Base-by-base conservation (phyloP, 2,329 filamentous ascomycete species). In the Cucurbitaria berberidis region DNA sequence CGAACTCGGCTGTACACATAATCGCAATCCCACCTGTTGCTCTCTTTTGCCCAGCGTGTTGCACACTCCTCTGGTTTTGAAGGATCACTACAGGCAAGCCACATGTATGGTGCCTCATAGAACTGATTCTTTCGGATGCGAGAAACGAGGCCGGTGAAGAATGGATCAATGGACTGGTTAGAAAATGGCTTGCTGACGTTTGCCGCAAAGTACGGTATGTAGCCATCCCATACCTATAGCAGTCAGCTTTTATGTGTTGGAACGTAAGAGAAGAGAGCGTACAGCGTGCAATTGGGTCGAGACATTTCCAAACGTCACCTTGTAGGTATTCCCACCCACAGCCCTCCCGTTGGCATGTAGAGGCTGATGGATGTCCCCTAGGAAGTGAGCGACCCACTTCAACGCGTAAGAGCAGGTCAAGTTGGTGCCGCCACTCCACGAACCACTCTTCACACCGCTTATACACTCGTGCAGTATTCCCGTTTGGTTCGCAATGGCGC, bases 351-450 rank as follows among this genome's bases (percentile, higher is more conserved):
- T 76, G 10, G 75, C 73, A 59, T 78, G 76, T 16, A 78, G 64
- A 1, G 76, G 76, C 60, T 78, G 76, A 6, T 72, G 64, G 11
- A 78, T 73, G 42, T 78, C 76, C 16, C 76, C 75, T 8, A 77
- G 38, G 53, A 77, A 78, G 58, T 78, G 76, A 3, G 70, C 62
- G 3, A 76, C 68, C 74, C 75, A 78, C 44, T 76, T 77, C 29
- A 77, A 56, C n/a, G 76, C 75, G 50, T 77, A 72, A 1, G 73
- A 74, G 54, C 75, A 77, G 11, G 70, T 72, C 50, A 74, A 10
- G 50, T 77, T 74, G 29, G 60, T 56, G 10, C 73, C 69, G 39
- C 52, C 59, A 16, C 29, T 66, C 53, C 66, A 38, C 3, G 24
- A 45, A 5, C 68, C 66, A 39, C 51, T 54, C 46, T 67, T 67